Percentiles rank a stretch among this genome's conserved stretches.
phyloP scores from a whole-genome alignment of 2,329 filamentous ascomycete species.

The Ambrosiella xylebori region DNA sequence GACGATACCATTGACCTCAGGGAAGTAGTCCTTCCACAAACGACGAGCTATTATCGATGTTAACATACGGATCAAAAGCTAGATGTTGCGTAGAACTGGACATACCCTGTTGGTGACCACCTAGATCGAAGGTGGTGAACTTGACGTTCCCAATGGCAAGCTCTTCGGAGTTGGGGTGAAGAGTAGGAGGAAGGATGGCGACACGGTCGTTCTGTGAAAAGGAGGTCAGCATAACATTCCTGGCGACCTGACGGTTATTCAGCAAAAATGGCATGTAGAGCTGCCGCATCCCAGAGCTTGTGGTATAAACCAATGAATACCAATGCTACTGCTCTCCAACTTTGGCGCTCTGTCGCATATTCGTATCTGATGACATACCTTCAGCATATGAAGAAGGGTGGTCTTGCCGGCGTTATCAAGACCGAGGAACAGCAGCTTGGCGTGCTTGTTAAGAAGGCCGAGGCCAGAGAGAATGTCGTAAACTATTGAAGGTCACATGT shows the following conservation, averaged over 20 bases:
- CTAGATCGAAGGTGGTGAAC: constrained; percentile 88
- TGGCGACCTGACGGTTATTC: too few relatives aligned
- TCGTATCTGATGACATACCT: constrained; percentile 36
- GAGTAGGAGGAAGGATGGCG: constrained; percentile 74
- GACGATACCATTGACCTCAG: constrained; percentile 88
- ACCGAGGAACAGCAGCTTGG: constrained; percentile 83
- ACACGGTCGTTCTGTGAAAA: constrained; percentile 65
- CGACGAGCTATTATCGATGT: constrained; percentile 50
- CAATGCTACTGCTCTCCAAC: too few relatives aligned
- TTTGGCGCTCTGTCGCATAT: background rate
- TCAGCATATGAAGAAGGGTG: constrained; percentile 85
- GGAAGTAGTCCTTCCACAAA: constrained; percentile 94
- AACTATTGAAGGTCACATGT: constrained; percentile 29
- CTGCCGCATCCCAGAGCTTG: background rate
- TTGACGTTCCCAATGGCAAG: constrained; percentile 83
- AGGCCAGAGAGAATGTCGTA: constrained; percentile 79
- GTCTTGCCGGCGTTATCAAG: constrained; percentile 93
- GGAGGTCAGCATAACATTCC: background rate
- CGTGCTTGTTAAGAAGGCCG: constrained; percentile 86
- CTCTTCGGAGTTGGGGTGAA: constrained; percentile 86
- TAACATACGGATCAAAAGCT: constrained; percentile 2
- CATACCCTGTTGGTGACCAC: constrained; percentile 79
- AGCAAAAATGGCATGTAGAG: too few relatives aligned
- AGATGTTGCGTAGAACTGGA: constrained; percentile 4
- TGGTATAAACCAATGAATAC: background rate